Percentiles rank a stretch among this genome's conserved stretches.
Conservation (phyloP, 331 rosid genomes). For the Phaseolus coccineus region DNA sequence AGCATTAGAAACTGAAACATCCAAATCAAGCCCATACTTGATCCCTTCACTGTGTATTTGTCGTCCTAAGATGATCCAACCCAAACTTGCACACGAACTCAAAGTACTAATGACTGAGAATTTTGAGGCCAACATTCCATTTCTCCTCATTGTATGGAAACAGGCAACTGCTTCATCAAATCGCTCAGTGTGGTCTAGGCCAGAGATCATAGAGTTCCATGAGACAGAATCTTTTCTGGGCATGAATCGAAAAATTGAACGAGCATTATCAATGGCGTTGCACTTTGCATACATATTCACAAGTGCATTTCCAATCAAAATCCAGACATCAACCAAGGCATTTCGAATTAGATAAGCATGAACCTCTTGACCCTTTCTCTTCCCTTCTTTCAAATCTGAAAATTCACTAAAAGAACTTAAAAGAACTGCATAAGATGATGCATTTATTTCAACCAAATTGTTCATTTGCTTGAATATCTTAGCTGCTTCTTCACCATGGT, state of each 20-base stretch:
- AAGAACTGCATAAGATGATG: constrained; percentile 76
- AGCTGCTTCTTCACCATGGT: constrained; percentile 83
- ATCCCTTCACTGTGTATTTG: constrained; percentile 77
- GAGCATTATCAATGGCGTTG: constrained; percentile 67
- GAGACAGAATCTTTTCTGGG: constrained; percentile 70
- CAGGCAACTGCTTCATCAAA: constrained; percentile 72
- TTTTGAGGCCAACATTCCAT: constrained; percentile 71
- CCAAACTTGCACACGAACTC: constrained; percentile 88
- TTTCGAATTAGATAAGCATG: constrained; percentile 67
- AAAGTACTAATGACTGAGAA: constrained; percentile 82
- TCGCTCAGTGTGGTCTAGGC: constrained; percentile 78
- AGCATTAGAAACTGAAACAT: constrained; percentile 90
- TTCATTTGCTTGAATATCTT: constrained; percentile 72
- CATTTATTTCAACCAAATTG: constrained; percentile 62
- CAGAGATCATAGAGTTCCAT: constrained; percentile 89
- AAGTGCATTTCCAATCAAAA: constrained; percentile 77
- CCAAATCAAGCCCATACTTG: constrained; percentile 85
- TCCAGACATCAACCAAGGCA: constrained; percentile 51
- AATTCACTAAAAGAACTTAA: constrained; percentile 75
- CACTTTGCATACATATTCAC: constrained; percentile 87
- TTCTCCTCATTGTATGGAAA: constrained; percentile 71
- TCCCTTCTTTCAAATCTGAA: constrained; percentile 63
- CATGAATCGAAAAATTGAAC: constrained; percentile 67
- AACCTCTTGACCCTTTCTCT: constrained; percentile 78
- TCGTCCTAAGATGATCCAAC: constrained; percentile 72